Evolutionary conservation across 768 basidiomycete genomes (phyloP).

Genomic region (Mycena capillaripes): DNA sequence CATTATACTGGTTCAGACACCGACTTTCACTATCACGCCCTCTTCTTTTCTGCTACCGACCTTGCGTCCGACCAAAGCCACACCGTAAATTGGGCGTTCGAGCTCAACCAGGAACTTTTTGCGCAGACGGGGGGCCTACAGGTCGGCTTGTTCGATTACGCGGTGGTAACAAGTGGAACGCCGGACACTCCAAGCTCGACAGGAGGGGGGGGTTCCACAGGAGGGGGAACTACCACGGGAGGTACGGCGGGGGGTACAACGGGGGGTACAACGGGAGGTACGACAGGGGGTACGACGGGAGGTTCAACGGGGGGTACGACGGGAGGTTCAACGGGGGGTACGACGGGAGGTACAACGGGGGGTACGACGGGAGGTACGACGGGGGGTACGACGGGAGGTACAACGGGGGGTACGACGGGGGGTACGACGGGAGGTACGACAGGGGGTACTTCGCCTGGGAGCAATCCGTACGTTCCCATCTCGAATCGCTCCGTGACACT

Average conservation of each 20-base stretch:
- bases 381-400: too few species aligned
- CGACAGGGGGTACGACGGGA: too few species aligned
- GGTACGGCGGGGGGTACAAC: background rate
- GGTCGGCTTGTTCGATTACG: conserved; percentile 28
- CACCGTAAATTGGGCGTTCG: conserved; percentile 24
- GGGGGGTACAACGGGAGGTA: background rate
- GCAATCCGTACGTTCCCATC: background rate
- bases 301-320: too few species aligned
- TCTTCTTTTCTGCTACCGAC: conserved; percentile 24
- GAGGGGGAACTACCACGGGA: background rate
- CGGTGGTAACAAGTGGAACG: conserved; percentile 25
- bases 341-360: too few species aligned
- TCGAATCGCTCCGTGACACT: background rate
- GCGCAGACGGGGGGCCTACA: too few species aligned
- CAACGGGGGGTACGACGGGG: too few species aligned
- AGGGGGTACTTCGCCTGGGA: background rate
- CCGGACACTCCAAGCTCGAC: background rate
- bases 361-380: too few species aligned
- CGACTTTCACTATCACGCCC: conserved; percentile 11
- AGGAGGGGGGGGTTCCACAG: too few species aligned
- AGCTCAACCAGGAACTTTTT: background rate
- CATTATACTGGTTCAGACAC: conserved; percentile 31
- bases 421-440: background rate
- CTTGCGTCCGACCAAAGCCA: conserved; percentile 6
- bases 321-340: background rate